phyloP scores from a whole-genome alignment of 768 basidiomycete species.

The Rickenella mellea region DNA sequence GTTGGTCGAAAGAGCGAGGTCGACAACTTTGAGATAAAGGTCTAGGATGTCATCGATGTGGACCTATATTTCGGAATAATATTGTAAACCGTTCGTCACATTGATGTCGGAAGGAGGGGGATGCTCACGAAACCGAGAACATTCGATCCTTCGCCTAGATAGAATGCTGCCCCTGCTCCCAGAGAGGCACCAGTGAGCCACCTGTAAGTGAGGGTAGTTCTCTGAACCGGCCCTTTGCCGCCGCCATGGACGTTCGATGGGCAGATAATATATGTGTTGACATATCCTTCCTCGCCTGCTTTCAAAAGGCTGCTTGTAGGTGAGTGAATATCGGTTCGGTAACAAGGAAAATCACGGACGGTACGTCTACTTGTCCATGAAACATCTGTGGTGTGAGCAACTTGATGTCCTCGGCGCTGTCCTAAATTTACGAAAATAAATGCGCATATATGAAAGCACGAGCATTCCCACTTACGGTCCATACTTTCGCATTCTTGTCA shows the following conservation, averaged over 20 bases:
- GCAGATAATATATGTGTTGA: background rate
- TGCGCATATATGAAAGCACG: background rate
- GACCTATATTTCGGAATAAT: background rate
- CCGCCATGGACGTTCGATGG: background rate
- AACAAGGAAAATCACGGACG: background rate
- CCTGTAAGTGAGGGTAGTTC: background rate
- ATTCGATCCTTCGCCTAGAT: background rate
- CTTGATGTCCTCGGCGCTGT: background rate
- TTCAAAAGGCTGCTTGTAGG: background rate
- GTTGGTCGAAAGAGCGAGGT: background rate
- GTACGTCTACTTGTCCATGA: background rate
- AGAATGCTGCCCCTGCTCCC: background rate
- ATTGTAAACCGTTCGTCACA: background rate
- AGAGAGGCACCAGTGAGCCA: background rate
- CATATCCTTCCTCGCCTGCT: background rate
- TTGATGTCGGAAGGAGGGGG: background rate
- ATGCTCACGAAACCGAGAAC: background rate
- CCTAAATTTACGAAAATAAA: background rate
- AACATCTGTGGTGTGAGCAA: background rate
- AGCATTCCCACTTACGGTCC: background rate
- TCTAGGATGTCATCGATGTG: background rate
- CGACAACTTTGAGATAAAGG: background rate
- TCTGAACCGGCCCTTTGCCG: background rate
- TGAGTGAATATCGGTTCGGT: background rate
- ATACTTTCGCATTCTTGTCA: background rate